Base-by-base conservation (phyloP, 257 asterid genomes). In the Solanum clarkiae region DNA sequence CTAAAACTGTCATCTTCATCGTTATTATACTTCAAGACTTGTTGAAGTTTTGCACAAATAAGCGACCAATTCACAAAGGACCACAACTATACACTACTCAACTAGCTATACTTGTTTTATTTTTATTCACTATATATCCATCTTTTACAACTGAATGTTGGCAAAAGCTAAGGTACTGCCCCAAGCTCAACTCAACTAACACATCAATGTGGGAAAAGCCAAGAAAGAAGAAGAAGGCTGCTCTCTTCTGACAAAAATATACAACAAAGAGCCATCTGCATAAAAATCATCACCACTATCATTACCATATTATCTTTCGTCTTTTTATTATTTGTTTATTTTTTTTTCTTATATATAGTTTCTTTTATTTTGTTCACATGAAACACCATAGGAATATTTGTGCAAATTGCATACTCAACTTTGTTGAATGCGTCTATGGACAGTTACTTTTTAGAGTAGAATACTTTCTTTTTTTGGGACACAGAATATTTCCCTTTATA, bases 211-310 rank as follows among this genome's bases (percentile, higher is more conserved):
- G 71, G 79, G 88, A 87, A 95, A 91, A 87, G 89, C 84, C 88
- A 87, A 87, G 85, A 84, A 86, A 80, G 74, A 80, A 83, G 83
- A 81, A 85, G 84, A 93, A 92, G 89, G 91, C 89, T 89, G 95
- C 91, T 89, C 86, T 89, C 82, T 82, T 84, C 91, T 91, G 91
- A 87, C 90, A 88, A 66, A 40, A 53, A 80, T 36, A 85, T 88
- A 86, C 86, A 88, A 86, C 62, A 90, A 84, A 84, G 87, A 85
- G 84, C 88, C 82, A 91, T 85, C 88, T 89, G 94, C 97, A 93
- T 92, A 86, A 93, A 92, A 93, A 92, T 92, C 94, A 93, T 88
- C 95, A 91, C 92, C 93, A 86, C 80, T 86, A 95, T 95, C 87
- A 95, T 94, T 92, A 90, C 91, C 80, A 84, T 90, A 85, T 91